These are phyloP conservation scores for Porogramme epimiltina DNA, from an alignment of 1,284 basidiomycete genomes.

Conservation along the genomic window DNA sequence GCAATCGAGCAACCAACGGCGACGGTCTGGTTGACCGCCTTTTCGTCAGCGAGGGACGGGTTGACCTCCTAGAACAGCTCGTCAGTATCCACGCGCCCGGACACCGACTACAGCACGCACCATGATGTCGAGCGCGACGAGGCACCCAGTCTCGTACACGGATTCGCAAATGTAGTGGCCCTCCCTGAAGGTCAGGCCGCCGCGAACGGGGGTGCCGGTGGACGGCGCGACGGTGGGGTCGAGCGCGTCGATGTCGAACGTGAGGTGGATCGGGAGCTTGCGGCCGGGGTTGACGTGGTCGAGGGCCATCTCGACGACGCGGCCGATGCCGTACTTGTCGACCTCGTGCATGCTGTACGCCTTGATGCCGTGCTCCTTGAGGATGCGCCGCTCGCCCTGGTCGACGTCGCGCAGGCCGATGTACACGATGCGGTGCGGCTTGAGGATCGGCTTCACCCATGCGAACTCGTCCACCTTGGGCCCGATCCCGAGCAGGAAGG, in stretches of 20 bases:
- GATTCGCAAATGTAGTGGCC: constrained; percentile 98
- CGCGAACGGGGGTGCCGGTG: constrained; percentile 93
- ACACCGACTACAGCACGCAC: too few relatives aligned
- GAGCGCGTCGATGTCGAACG: constrained; percentile 95
- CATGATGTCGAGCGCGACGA: constrained; percentile 93
- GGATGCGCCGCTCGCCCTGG: constrained; percentile 84
- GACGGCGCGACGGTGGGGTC: constrained; percentile 95
- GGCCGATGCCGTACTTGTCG: constrained; percentile 95
- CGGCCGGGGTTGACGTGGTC: constrained; percentile 89
- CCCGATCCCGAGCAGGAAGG: constrained; percentile 87
- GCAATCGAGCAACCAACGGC: constrained; percentile 93
- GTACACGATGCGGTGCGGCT: constrained; percentile 81
- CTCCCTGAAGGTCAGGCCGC: constrained; percentile 96
- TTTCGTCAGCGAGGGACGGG: constrained; percentile 79
- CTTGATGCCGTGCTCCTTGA: constrained; percentile 88
- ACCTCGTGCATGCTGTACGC: constrained; percentile 99
- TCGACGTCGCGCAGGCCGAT: constrained; percentile 97
- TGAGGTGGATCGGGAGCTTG: constrained; percentile 89
- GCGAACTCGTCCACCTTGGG: constrained; percentile 60
- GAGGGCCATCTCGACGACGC: constrained; percentile 94
- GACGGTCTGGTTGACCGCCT: constrained; percentile 85
- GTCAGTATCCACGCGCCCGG: constrained; percentile 60
- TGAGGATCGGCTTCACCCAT: constrained; percentile 81
- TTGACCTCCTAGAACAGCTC: too few relatives aligned
- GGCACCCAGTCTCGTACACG: constrained; percentile 89